Percentiles rank a stretch among this genome's conserved stretches.
These are phyloP conservation scores for Talaromyces pinophilus DNA, from an alignment of 2,329 filamentous ascomycete species.

Conservation along the genomic window DNA sequence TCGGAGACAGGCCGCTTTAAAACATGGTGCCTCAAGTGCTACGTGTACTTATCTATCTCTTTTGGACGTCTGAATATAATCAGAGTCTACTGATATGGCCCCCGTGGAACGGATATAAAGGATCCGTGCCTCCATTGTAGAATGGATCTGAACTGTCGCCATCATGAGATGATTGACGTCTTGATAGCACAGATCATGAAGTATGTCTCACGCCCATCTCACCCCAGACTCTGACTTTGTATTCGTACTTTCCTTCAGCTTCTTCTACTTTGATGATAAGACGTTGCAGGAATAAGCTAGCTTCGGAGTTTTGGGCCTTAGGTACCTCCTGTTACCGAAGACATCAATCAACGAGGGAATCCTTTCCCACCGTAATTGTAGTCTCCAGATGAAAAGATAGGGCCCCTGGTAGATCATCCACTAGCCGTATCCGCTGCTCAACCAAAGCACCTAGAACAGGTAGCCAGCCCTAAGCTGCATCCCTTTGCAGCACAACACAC, in stretches of 20 bases:
- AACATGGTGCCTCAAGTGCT: not conserved
- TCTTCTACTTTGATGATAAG: not conserved
- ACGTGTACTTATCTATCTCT: not conserved
- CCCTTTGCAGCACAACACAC: slow-evolving; percentile 3
- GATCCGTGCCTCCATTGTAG: not conserved
- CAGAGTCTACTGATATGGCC: not conserved
- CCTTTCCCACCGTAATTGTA: not conserved
- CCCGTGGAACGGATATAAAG: not conserved
- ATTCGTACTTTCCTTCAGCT: not conserved
- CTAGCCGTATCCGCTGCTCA: slow-evolving; percentile 4
- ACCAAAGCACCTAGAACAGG: not conserved
- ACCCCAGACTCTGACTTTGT: not conserved
- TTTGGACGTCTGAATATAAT: not conserved
- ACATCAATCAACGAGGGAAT: not conserved
- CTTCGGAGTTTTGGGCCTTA: not conserved
- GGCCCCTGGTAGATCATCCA: slow-evolving; percentile 1
- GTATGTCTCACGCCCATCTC: not conserved
- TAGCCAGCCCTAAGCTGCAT: slow-evolving; percentile 10
- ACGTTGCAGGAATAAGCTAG: not conserved
- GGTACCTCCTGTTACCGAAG: not conserved
- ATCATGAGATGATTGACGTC: not conserved
- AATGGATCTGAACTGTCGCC: not conserved
- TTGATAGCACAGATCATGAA: slow-evolving; percentile 8
- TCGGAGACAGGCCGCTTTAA: slow-evolving; percentile 1
- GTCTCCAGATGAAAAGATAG: not conserved